A percentile compares a stretch with the other conserved stretches of the same genome.
Conservation (phyloP, 805 yeast genomes). For the Candida pini region DNA sequence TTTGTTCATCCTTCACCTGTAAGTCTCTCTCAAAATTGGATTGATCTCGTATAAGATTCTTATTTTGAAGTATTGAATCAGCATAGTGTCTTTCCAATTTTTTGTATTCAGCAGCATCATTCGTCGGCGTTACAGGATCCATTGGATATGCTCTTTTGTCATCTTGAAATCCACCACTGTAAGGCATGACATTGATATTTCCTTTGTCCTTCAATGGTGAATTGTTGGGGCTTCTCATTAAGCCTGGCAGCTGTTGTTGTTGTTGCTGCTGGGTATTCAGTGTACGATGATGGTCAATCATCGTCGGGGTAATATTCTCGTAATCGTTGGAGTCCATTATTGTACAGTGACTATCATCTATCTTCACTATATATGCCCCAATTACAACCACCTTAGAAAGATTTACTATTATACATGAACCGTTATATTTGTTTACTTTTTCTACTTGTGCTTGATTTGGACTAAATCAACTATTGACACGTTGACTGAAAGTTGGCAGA, state of each 20-base stretch:
- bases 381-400: too few species aligned
- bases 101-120: conserved; percentile 13
- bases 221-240: background rate
- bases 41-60: conserved; percentile 28
- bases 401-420: too few species aligned
- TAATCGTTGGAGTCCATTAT: conserved; percentile 19
- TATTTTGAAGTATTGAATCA: conserved; percentile 25
- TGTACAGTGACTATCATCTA: background rate
- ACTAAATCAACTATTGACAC: too few species aligned
- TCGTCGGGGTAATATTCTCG: conserved; percentile 13
- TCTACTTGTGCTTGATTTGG: too few species aligned
- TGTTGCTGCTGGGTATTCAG: conserved; percentile 2
- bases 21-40: conserved; percentile 32
- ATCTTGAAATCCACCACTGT: too few species aligned
- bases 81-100: conserved; percentile 26
- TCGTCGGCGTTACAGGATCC: background rate
- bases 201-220: background rate
- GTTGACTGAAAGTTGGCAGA: too few species aligned
- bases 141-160: background rate
- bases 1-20: conserved; percentile 21
- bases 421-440: conserved; percentile 1
- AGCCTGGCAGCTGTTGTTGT: conserved; percentile 1
- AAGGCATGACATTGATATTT: background rate
- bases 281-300: conserved; percentile 5
- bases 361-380: background rate